Evolutionary conservation across 805 yeast species (phyloP).

Genomic region (Tanozyma kutaoensis): DNA sequence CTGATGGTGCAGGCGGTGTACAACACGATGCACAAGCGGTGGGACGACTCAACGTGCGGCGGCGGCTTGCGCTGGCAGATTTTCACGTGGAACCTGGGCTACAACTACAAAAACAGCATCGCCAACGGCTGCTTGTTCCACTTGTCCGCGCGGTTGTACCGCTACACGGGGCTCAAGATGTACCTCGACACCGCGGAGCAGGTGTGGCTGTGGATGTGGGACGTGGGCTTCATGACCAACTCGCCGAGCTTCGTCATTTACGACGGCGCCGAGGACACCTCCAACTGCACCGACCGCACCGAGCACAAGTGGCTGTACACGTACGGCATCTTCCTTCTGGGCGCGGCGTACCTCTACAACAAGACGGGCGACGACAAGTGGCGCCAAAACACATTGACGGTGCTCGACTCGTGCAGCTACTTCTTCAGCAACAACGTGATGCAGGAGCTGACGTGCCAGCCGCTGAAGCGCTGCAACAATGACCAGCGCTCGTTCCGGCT

Average conservation of each 20-base stretch:
- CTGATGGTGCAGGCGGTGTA: slow-evolving; percentile 27
- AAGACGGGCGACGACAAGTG: slow-evolving; percentile 36
- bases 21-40: slow-evolving; percentile 31
- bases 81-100: slow-evolving; percentile 35
- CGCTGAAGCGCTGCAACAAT: slow-evolving; percentile 40
- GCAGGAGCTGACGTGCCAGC: slow-evolving; percentile 52
- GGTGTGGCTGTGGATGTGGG: slow-evolving; percentile 33
- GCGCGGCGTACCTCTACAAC: slow-evolving; percentile 58
- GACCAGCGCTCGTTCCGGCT: slow-evolving; percentile 71
- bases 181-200: slow-evolving; percentile 28
- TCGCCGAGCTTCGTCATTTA: slow-evolving; percentile 21
- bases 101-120: slow-evolving; percentile 30
- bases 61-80: slow-evolving; percentile 37
- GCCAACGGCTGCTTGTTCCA: slow-evolving; percentile 32
- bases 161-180: slow-evolving; percentile 25
- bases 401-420: slow-evolving; percentile 20
- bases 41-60: slow-evolving; percentile 23
- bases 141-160: slow-evolving; percentile 29
- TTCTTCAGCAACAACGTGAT: slow-evolving; percentile 35
- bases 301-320: slow-evolving; percentile 54
- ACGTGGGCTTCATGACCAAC: slow-evolving; percentile 8
- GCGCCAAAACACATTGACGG: slow-evolving; percentile 22
- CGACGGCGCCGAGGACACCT: slow-evolving; percentile 40
- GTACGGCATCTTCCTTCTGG: slow-evolving; percentile 54
- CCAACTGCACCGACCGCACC: slow-evolving; percentile 37